Evolutionary conservation across 805 yeast species (phyloP), one percentile per base, ranked within the genome.

Genomic region (Lipomyces lipofer): DNA sequence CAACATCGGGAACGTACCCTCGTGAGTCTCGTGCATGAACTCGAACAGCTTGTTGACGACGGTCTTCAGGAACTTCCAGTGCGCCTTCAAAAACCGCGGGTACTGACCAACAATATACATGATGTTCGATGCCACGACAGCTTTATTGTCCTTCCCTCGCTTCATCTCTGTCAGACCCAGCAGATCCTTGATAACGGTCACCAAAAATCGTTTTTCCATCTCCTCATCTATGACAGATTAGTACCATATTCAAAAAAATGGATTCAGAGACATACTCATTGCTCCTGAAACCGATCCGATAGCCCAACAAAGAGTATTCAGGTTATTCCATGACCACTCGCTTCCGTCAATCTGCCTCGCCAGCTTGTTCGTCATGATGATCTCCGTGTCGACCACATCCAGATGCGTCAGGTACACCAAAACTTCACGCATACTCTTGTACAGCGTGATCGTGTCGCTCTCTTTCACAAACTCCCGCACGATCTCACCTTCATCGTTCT

Each of bases 21-120:
- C 99, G 72, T 94, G 99, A n/a, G 97, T 90, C 78, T 94, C 99
- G 75, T 94, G 98, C 99, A 94, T 94, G 68, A 94, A 94, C 71
- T 94, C 99, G 71, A 94, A 94, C 66, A 94, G 78, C 72, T 94
- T 94, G 73, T 88, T 85, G 57, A 94, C 92, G 42, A 94, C 99
- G 0, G 98, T 94, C 71, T 91, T 92, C 69, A 94, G 75, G 66
- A 94, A 94, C 71, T 88, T 90, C 99, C 99, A 94, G 70, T 94
- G 99, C 7, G 98, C 98, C 66, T 91, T 91, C 69, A 94, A 78
- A 68, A 94, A 94, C 69, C 99, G 79, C 50, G 99, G 99, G 69
- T 94, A 94, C 74, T 94, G 99, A 45, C 99, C 99, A 58, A 94
- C 99, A 73, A 94, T 94, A 75, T 94, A 94, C 99, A 94, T 94